phyloP scores from a whole-genome alignment of 192 early-diverging fungal genomes.

The Coemansia sp. region DNA sequence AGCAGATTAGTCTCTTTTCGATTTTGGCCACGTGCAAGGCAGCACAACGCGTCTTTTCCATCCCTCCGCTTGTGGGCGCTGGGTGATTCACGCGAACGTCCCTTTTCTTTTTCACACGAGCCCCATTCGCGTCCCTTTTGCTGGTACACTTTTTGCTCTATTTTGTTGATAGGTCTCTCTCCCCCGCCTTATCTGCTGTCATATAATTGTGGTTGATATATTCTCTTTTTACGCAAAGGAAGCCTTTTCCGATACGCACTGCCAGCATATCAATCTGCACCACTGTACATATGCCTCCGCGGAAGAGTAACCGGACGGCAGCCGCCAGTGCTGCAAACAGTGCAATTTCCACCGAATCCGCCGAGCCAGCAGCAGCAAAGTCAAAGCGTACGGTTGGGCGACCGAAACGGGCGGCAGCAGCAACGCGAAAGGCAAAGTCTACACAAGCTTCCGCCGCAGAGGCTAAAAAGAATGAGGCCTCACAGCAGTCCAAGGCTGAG shows the following conservation, averaged over 20 bases:
- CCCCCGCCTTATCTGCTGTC: neutral
- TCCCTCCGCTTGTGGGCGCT: neutral
- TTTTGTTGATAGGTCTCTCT: neutral
- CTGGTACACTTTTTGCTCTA: neutral
- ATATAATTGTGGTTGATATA: slow-evolving; percentile 3
- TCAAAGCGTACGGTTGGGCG: neutral
- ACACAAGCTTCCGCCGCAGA: neutral
- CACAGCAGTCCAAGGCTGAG: neutral
- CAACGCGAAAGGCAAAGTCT: neutral
- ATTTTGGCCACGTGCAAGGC: neutral
- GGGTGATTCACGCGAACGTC: neutral
- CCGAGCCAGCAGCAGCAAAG: slow-evolving; percentile 2
- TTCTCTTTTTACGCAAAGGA: neutral
- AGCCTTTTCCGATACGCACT: neutral
- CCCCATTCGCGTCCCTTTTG: slow-evolving; percentile 5
- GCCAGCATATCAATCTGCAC: neutral
- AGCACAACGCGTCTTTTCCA: neutral
- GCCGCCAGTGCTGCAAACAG: slow-evolving; percentile 11
- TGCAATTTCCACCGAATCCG: slow-evolving; percentile 8
- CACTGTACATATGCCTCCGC: slow-evolving; percentile 23
- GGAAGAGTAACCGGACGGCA: slow-evolving; percentile 10
- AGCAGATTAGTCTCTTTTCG: neutral
- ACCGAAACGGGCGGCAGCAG: neutral
- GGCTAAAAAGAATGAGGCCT: neutral
- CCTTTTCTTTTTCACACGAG: neutral